Evolutionary conservation across 2,329 filamentous ascomycete species (phyloP).

Genomic region (Diaporthe vexans): DNA sequence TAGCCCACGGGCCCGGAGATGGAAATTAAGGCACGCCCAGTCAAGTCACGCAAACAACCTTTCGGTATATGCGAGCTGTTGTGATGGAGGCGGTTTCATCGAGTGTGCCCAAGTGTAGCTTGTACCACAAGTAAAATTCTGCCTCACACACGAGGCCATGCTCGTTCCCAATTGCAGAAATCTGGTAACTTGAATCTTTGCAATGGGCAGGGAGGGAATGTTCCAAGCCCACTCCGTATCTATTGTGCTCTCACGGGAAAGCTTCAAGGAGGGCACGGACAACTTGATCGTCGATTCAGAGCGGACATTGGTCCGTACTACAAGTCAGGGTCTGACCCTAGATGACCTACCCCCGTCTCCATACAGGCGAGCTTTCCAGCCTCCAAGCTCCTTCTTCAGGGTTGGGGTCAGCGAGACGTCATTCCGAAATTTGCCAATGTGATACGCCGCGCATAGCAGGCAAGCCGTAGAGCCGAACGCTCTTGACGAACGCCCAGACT

Average conservation of each 20-base stretch:
- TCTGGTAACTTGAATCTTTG: not conserved
- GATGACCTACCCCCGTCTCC: not conserved
- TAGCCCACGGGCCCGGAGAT: not conserved
- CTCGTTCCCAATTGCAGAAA: no score
- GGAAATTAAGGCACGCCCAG: not conserved
- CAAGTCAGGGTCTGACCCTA: slow-evolving; percentile 3
- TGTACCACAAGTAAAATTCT: not conserved
- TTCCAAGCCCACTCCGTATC: no score
- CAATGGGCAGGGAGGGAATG: no score
- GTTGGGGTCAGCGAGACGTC: slow-evolving; percentile 30
- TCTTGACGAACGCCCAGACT: slow-evolving; percentile 16
- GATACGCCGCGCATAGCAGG: not conserved
- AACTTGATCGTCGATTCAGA: not conserved
- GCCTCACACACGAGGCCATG: not conserved
- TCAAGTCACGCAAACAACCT: not conserved
- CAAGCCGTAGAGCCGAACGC: slow-evolving; percentile 16
- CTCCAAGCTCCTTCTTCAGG: not conserved
- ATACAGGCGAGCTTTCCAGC: not conserved
- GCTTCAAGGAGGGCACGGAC: no score
- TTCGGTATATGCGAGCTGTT: no score
- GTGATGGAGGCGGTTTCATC: not conserved
- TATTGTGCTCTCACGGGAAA: no score
- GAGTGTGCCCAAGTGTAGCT: not conserved
- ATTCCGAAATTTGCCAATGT: slow-evolving; percentile 29
- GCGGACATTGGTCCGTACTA: no score